A percentile compares a stretch with the other conserved stretches of the same genome.
Conservation (phyloP, 2,329 filamentous ascomycete genomes). For the Beauveria varroae region DNA sequence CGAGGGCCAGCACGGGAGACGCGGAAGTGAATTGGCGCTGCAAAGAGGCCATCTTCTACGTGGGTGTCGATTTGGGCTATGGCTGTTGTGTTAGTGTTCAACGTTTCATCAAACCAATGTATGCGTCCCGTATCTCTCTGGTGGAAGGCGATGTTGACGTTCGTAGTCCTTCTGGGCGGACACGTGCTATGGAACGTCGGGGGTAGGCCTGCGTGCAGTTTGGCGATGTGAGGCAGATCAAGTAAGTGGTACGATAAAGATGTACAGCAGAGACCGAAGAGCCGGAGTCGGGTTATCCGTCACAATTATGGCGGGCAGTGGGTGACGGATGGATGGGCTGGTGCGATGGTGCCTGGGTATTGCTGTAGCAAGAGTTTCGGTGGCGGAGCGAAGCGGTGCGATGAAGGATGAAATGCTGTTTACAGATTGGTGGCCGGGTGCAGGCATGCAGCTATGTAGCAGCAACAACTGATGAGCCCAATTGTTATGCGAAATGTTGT, state of each 20-base stretch:
- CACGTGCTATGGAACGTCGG: neutral
- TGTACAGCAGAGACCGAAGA: neutral
- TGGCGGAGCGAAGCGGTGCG: neutral
- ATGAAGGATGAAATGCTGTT: slow-evolving; percentile 2
- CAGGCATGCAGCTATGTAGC: neutral
- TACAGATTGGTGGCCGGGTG: neutral
- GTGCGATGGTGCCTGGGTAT: slow-evolving; percentile 1
- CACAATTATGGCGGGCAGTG: neutral
- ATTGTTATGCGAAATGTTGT: neutral
- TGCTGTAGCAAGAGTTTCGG: neutral
- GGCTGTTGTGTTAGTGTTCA: neutral
- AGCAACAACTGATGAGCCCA: neutral
- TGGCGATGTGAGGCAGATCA: neutral
- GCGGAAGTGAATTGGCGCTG: slow-evolving; percentile 24
- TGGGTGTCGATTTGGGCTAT: neutral
- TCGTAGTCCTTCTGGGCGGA: neutral
- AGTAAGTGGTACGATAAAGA: neutral
- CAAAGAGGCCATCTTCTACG: slow-evolving; percentile 25
- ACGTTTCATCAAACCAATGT: slow-evolving; percentile 4
- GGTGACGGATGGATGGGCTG: neutral
- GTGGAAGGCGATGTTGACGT: neutral
- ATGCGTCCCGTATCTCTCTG: neutral
- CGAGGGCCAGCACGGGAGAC: slow-evolving; percentile 36
- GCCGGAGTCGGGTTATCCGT: neutral
- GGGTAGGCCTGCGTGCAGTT: neutral